Percentiles rank a stretch among this genome's conserved stretches.
Evolutionary conservation across 2,329 filamentous ascomycete species (phyloP).

Genomic region (Alternaria consortialis): DNA sequence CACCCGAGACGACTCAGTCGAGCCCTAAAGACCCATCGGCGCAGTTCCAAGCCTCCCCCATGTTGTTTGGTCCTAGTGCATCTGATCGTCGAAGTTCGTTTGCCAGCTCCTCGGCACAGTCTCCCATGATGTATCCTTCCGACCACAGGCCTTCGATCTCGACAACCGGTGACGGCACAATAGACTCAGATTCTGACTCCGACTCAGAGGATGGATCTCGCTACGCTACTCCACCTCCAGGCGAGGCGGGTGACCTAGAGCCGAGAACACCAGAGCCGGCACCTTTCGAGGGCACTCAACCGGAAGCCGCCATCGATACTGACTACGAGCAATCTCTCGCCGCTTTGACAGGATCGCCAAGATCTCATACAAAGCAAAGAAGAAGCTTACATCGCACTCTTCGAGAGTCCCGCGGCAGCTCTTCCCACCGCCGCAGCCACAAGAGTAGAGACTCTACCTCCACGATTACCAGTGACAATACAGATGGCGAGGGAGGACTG

Average conservation of each 20-base stretch:
- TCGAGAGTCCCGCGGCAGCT: conserved; percentile 75
- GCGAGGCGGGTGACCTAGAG: conserved; percentile 32
- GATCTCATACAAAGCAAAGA: conserved; percentile 74
- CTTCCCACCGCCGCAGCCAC: conserved; percentile 73
- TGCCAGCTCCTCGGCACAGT: conserved; percentile 48
- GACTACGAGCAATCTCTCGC: conserved; percentile 41
- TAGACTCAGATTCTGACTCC: conserved; percentile 34
- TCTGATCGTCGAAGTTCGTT: conserved; percentile 45
- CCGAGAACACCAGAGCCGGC: conserved; percentile 38
- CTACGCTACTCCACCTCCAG: conserved; percentile 46
- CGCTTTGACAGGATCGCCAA: conserved; percentile 48
- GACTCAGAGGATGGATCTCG: conserved; percentile 35
- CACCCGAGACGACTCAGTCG: conserved; percentile 54
- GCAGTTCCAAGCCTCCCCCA: conserved; percentile 41
- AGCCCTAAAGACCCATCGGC: conserved; percentile 44
- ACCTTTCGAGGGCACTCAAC: conserved; percentile 32
- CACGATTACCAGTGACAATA: conserved; percentile 60
- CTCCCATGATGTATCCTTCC: conserved; percentile 41
- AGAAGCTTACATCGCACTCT: conserved; percentile 90
- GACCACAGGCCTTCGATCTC: conserved; percentile 49
- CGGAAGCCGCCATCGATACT: conserved; percentile 40
- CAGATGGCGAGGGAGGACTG: conserved; percentile 73
- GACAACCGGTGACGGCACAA: conserved; percentile 39
- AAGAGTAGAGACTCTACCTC: conserved; percentile 78
- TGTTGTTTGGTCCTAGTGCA: conserved; percentile 45